Evolutionary conservation across 2,329 filamentous ascomycete genomes (phyloP), one percentile per base, ranked within the genome.

Genomic region (Monilinia fructigena): DNA sequence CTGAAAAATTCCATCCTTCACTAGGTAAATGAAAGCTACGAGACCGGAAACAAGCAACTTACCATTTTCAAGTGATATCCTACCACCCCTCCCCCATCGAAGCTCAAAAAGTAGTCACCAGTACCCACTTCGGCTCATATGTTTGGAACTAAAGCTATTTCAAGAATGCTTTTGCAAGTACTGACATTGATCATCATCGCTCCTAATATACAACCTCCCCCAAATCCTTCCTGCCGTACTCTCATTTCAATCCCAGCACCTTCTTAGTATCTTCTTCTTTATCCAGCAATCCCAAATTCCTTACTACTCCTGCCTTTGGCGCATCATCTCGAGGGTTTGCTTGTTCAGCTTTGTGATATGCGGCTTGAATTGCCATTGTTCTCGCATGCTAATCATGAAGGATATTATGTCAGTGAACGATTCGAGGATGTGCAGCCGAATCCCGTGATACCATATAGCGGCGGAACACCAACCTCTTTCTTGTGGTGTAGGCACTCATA

Each of bases 401-500:
- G 23, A 16, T 23, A 28, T n/a, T 18, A 2, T 18, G 60, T 61
- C 45, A 61, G 58, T 50, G n/a, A 40, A 40, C 10, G 31, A 28
- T 63, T 50, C 45, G n/a, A 60, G 48, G 14, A 20, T 48, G 50
- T 55, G 28, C 28, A 56, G 59, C 26, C 31, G 23, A 14, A 45
- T 14, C 7, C 31, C 35, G 28, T 28, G 2, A 50, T 31, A 18
- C 48, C 47, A 54, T 42, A 28, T 42, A 38, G 35, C 20, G 20
- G 18, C 56, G n/a, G 18, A 52, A 11, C 54, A 71, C 86, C 67
- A 76, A 98, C 95, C 92, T 99, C 95, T 83, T 99, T 99, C 84
- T 90, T 93, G 84, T 99, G 95, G 79, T 99, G 95, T 77, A 99
- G 82, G 80, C 96, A 99, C 82, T 99, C 95, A 79, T 97, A 96